Conservation (phyloP, 352 stramenopile species). For the Globisporangium mamillatum region DNA sequence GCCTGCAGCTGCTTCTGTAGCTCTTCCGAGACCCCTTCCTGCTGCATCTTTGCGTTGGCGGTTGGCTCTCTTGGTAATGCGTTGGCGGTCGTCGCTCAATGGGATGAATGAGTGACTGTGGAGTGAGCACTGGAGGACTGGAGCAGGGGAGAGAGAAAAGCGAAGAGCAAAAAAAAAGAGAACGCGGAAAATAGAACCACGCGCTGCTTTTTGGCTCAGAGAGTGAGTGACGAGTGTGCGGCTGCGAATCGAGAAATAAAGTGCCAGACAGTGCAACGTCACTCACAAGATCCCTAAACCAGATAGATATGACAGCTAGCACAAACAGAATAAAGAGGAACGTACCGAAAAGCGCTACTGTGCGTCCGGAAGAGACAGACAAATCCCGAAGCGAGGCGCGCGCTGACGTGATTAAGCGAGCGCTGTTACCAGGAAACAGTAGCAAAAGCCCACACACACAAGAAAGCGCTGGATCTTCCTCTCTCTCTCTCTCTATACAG, state of each 20-base stretch:
- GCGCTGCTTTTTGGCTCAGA: not conserved
- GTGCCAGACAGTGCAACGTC: slow-evolving; percentile 5
- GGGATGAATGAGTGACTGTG: slow-evolving; percentile 4
- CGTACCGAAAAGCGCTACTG: not conserved
- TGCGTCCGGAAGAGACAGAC: slow-evolving; percentile 2
- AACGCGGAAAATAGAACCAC: slow-evolving; percentile 12
- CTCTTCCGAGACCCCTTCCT: slow-evolving; percentile 60
- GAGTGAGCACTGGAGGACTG: not conserved
- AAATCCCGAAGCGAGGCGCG: not conserved
- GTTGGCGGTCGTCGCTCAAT: not conserved
- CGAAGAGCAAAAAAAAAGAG: slow-evolving; percentile 3
- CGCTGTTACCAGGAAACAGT: not conserved
- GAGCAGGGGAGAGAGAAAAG: not conserved
- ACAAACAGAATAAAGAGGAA: not conserved
- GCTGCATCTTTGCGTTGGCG: slow-evolving; percentile 2
- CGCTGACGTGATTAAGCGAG: not conserved
- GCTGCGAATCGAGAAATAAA: slow-evolving; percentile 4
- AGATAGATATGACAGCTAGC: not conserved
- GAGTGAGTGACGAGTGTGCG: not conserved
- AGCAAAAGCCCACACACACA: not conserved
- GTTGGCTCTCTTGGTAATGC: not conserved
- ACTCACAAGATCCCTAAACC: not conserved
- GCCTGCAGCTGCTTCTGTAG: slow-evolving; percentile 77
- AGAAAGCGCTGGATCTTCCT: slow-evolving; percentile 4
- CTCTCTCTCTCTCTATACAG: slow-evolving; percentile 4